phyloP scores from a whole-genome alignment of 176 grass and related monocot genomes.

The Aegilops sharonensis region DNA sequence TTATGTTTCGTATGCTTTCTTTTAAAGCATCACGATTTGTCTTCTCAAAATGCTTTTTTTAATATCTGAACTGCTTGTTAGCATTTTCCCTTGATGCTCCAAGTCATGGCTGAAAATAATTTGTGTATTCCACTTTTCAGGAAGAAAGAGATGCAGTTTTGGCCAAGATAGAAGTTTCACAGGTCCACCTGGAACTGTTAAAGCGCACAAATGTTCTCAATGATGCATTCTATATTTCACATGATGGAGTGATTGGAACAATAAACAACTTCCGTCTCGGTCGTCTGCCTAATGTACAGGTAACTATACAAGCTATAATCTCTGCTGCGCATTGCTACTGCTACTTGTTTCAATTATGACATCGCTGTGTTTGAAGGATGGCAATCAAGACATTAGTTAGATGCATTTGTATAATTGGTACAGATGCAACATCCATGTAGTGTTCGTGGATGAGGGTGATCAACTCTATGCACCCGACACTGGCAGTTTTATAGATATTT shows the following conservation, averaged over 20 bases:
- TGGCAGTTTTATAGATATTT: background rate
- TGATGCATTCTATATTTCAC: conserved; percentile 87
- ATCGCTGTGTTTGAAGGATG: background rate
- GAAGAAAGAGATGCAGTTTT: conserved; percentile 97
- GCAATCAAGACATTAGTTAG: background rate
- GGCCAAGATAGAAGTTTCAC: conserved; percentile 94
- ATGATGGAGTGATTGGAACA: conserved; percentile 91
- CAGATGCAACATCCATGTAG: background rate
- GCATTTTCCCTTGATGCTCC: background rate
- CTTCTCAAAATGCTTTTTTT: background rate
- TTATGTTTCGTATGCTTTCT: background rate
- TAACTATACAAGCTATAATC: conserved; percentile 25
- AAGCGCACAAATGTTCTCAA: conserved; percentile 93
- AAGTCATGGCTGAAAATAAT: background rate
- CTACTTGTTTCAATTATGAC: background rate
- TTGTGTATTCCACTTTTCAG: conserved; percentile 30
- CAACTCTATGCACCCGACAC: background rate
- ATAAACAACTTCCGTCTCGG: conserved; percentile 95
- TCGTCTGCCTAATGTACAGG: conserved; percentile 72
- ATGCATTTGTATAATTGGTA: background rate
- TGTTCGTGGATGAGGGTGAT: background rate
- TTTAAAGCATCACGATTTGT: background rate
- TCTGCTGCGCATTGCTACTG: background rate
- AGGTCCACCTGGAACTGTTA: conserved; percentile 82
- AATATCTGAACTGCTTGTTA: background rate